phyloP scores from a whole-genome alignment of 352 stramenopile genomes.

The Phytophthora fragariae region DNA sequence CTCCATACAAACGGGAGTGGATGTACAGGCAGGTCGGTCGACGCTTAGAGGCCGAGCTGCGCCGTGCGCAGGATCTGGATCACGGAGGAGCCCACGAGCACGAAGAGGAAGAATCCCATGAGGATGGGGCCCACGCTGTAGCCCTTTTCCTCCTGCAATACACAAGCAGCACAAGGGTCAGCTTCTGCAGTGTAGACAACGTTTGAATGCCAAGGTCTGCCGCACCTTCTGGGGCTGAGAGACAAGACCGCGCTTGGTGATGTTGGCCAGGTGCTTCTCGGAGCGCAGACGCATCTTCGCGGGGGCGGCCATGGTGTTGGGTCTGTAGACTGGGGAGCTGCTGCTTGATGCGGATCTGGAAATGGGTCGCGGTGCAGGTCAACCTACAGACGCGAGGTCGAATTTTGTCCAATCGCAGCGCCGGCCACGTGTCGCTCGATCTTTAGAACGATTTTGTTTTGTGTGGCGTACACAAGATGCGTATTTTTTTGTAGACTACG shows the following conservation, averaged over 20 bases:
- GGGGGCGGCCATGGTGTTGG: conserved; percentile 51
- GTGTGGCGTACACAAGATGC: conserved; percentile 3
- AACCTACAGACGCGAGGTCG: background rate
- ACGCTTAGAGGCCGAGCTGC: conserved; percentile 71
- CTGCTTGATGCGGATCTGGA: conserved; percentile 30
- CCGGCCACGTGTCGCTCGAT: conserved; percentile 23
- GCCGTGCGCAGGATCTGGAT: conserved; percentile 88
- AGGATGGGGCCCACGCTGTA: conserved; percentile 83
- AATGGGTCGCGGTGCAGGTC: conserved; percentile 18
- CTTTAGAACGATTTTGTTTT: conserved; percentile 4
- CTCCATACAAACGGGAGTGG: conserved; percentile 10
- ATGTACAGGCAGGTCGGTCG: background rate
- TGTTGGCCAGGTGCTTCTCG: conserved; percentile 89
- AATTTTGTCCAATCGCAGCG: conserved; percentile 22
- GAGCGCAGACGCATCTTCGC: conserved; percentile 88
- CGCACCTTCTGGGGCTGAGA: conserved; percentile 80
- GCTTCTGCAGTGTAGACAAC: background rate
- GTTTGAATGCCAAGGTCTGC: background rate
- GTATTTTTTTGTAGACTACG: background rate
- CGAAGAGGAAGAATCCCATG: conserved; percentile 89
- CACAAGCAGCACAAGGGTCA: background rate
- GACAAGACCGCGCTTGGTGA: conserved; percentile 88
- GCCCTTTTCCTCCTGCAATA: conserved; percentile 63
- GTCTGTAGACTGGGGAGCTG: background rate
- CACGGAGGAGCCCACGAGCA: conserved; percentile 87